These are phyloP conservation scores for Lathyrus sativus DNA, from an alignment of 306 rosid genomes.

Conservation along the genomic window DNA sequence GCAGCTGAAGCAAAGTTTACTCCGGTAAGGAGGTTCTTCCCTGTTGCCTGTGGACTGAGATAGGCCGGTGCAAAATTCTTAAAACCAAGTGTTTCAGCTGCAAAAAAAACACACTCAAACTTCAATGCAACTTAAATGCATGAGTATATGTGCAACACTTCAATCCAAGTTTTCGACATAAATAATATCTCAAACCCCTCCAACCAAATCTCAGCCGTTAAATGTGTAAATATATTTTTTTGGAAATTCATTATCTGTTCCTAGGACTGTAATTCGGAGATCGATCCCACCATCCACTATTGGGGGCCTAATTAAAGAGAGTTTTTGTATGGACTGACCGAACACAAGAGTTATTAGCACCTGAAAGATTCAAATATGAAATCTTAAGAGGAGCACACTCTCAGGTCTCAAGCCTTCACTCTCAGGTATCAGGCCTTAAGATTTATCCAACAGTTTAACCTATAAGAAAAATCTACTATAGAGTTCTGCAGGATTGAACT, in stretches of 20 bases:
- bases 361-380: too few relatives aligned
- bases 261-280: too few relatives aligned
- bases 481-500: not conserved
- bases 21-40: slow-evolving; percentile 87
- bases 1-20: slow-evolving; percentile 98
- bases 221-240: too few relatives aligned
- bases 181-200: not conserved
- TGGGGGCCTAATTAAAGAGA: too few relatives aligned
- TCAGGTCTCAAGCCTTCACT: too few relatives aligned
- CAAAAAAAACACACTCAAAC: slow-evolving; percentile 31
- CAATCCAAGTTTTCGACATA: not conserved
- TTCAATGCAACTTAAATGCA: slow-evolving; percentile 36
- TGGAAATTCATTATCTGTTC: too few relatives aligned
- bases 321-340: too few relatives aligned
- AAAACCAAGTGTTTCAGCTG: slow-evolving; percentile 87
- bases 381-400: too few relatives aligned
- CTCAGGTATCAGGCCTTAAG: too few relatives aligned
- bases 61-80: slow-evolving; percentile 73
- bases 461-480: not conserved
- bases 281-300: too few relatives aligned
- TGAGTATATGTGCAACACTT: not conserved
- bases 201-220: not conserved
- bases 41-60: slow-evolving; percentile 93
- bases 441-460: not conserved
- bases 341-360: too few relatives aligned